These are phyloP conservation scores for Paratinospora sagittata DNA, from an alignment of 164 flowering plant species.

Conservation along the genomic window DNA sequence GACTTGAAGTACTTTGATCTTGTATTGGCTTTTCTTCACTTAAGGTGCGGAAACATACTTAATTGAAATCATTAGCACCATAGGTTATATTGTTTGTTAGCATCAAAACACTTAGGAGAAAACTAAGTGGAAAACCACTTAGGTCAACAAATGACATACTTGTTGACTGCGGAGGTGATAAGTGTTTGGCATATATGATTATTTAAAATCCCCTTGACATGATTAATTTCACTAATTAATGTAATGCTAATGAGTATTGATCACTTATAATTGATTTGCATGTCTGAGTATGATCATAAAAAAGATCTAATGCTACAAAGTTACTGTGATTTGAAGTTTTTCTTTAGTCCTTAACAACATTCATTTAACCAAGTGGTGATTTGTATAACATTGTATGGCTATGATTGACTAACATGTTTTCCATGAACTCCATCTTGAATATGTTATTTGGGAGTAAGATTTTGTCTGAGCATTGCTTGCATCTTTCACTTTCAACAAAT, in stretches of 20 bases:
- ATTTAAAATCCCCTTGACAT: background rate
- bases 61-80: no score
- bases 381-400: background rate
- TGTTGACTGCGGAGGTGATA: background rate
- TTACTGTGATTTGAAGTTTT: background rate
- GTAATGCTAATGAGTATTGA: background rate
- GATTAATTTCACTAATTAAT: background rate
- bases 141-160: background rate
- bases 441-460: background rate
- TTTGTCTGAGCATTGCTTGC: background rate
- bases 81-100: no score
- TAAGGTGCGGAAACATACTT: no score
- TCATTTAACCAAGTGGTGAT: background rate
- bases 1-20: no score
- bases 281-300: background rate
- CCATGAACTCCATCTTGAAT: background rate
- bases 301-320: background rate
- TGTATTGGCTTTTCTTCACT: no score
- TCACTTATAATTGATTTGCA: background rate
- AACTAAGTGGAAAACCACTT: no score
- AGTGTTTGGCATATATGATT: background rate
- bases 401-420: background rate
- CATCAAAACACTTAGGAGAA: no score
- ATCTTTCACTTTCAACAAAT: background rate
- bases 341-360: background rate